Percentiles rank a stretch among this genome's conserved stretches.
phyloP scores from a whole-genome alignment of 116 monocot genomes.

The Papilionanthe hybrid region DNA sequence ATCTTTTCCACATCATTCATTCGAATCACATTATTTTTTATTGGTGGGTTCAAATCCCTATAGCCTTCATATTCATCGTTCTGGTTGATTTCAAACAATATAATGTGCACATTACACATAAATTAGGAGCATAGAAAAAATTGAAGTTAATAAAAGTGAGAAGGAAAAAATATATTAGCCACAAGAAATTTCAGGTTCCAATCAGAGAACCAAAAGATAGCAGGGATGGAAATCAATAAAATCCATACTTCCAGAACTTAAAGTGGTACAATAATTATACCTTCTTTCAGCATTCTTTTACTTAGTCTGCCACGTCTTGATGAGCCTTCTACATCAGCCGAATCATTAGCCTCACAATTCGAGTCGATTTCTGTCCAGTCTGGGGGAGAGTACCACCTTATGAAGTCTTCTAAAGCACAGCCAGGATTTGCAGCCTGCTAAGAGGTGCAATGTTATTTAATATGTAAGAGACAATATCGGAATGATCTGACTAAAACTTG shows the following conservation, averaged over 20 bases:
- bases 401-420: conserved; percentile 81
- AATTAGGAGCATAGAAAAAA: background rate
- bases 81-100: too few relatives aligned
- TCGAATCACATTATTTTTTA: too few relatives aligned
- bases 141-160: background rate
- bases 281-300: conserved; percentile 79
- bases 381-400: conserved; percentile 94
- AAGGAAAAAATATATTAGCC: background rate
- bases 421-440: conserved; percentile 92
- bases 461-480: conserved; percentile 2
- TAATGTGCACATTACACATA: too few relatives aligned
- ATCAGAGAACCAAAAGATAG: background rate
- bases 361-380: conserved; percentile 60
- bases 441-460: background rate
- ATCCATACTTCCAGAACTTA: background rate
- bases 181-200: background rate
- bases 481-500: background rate
- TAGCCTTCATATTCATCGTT: too few relatives aligned
- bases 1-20: too few relatives aligned
- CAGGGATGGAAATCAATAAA: background rate
- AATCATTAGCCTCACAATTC: conserved; percentile 14
- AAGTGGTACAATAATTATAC: conserved; percentile 20
- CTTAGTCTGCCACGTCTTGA: conserved; percentile 63
- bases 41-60: too few relatives aligned
- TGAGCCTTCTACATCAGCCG: conserved; percentile 41